Base-by-base conservation (phyloP, 805 yeast genomes). In the Nakazawaea peltata region DNA sequence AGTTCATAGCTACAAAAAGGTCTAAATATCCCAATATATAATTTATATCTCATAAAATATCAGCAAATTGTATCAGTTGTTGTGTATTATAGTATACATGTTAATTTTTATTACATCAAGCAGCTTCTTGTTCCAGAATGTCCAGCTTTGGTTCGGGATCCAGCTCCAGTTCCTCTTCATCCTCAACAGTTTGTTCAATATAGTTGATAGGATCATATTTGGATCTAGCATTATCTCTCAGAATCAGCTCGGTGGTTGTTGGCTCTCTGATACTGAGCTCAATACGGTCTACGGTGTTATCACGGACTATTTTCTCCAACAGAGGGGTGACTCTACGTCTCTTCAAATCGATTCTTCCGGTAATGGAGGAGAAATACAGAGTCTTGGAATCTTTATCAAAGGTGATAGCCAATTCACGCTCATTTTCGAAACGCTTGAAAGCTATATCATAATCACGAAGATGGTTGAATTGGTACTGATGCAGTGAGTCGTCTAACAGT, bases 371-470 rank as follows among this genome's bases (percentile, higher is more conserved):
- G 53, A 81, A 92, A 47, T 69, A 72, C 3, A 86, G 94, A 7
- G 73, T 65, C 18, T 64, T 59, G 22, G 72, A 57, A 31, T 70
- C 71, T 34, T 64, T 68, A 30, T 67, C 74, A 45, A 84, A 74
- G 29, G 77, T 71, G 31, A 88, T 60, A 1, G 81, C 76, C 43
- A 88, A 54, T 56, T 88, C 95, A 44, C 78, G 78, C 39, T 54
- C 61, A 46, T 53, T 52, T 11, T 60, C 48, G 41, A 68, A 69
- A 28, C 65, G 56, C 31, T 60, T 65, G 48, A 63, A 61, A 40
- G 70, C 74, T 68, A 86, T 74, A 48, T 87, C 95, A 52, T 81
- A 86, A 54, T 88, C 95, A 57, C 86, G 79, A 30, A 68, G 57
- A 49, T 82, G 83, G 31, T 67, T 65, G 53, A 74, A 84, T 37